Evolutionary conservation across 371 early-diverging fungal genomes (phyloP), one percentile per base, ranked within the genome.

Genomic region (Pancytospora philotis): DNA sequence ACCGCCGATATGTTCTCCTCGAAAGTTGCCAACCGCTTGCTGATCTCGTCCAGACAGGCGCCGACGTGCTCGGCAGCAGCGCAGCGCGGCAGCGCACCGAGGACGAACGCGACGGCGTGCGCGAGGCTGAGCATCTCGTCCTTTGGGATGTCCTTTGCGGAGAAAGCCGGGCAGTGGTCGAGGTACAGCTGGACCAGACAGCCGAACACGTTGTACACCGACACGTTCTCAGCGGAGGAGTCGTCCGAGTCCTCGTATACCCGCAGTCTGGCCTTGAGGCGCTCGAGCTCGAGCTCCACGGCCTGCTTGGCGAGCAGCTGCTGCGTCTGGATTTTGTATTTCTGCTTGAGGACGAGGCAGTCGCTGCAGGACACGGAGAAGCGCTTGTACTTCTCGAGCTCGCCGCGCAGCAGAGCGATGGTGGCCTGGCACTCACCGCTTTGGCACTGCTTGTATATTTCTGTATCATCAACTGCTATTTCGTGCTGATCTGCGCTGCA

Each of bases 281-380:
- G 65, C 28, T 68, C 62, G 16, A 66, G 32, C 31, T 67, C 68
- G 0, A 36, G n/a, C 22, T 73, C 62, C 38, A 53, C 30, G n/a
- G 32, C 16, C 45, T 75, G 65, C 16, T 36, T 66, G 63, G 61
- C 68, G 38, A 66, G 65, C 16, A 76, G 62, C 48, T 58, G 70
- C 60, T 76, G 65, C 38, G 56, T 62, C 25, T 72, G 68, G 34
- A 52, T 61, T 30, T 60, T 72, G 30, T 72, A 76, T 53, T 76
- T 76, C 39, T 53, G 31, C 34, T 76, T 62, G 16, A 72, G 37
- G 31, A 31, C 55, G 59, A 34, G 50, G 37, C 68, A 51, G 35
- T 45, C 45, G 16, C 16, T n/a, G n/a, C n/a, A n/a, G n/a, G n/a
- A n/a, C n/a, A n/a, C n/a, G n/a, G n/a, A n/a, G n/a, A n/a, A n/a